phyloP scores from a whole-genome alignment of 495 filamentous ascomycete genomes.

The Penicillium chermesinum region DNA sequence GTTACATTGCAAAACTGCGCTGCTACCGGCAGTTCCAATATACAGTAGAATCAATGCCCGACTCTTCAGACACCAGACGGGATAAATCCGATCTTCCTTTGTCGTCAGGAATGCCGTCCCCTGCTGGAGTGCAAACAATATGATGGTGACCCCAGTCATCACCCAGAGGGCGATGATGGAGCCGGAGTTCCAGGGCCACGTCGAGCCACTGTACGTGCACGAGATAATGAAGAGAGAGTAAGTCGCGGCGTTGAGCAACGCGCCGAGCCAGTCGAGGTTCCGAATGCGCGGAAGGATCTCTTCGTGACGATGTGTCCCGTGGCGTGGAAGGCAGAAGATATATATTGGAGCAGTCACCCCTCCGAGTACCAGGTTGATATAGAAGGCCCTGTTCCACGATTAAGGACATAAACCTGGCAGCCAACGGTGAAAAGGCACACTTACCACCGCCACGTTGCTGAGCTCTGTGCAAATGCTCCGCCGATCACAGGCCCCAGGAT shows the following conservation, averaged over 20 bases:
- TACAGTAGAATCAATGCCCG: slow-evolving; percentile 44
- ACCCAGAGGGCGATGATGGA: slow-evolving; percentile 47
- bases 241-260: slow-evolving; percentile 14
- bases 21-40: slow-evolving; percentile 26
- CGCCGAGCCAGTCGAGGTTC: slow-evolving; percentile 18
- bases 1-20: slow-evolving; percentile 21
- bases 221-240: slow-evolving; percentile 18
- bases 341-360: not conserved
- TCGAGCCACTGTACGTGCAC: slow-evolving; percentile 21
- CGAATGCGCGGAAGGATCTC: not conserved
- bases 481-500: slow-evolving; percentile 14
- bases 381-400: slow-evolving; percentile 2
- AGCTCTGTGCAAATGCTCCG: slow-evolving; percentile 1
- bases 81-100: slow-evolving; percentile 42
- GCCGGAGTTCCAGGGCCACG: slow-evolving; percentile 36
- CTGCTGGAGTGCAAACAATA: slow-evolving; percentile 21
- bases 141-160: slow-evolving; percentile 40
- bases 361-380: slow-evolving; percentile 5
- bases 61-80: slow-evolving; percentile 41
- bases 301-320: not conserved
- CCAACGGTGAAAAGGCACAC: no score
- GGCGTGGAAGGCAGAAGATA: not conserved
- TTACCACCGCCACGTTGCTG: slow-evolving; percentile 5
- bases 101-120: slow-evolving; percentile 35
- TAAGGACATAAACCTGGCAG: not conserved